Base-by-base conservation (phyloP, 2,329 filamentous ascomycete species). In the Cryoendolithus antarcticus region DNA sequence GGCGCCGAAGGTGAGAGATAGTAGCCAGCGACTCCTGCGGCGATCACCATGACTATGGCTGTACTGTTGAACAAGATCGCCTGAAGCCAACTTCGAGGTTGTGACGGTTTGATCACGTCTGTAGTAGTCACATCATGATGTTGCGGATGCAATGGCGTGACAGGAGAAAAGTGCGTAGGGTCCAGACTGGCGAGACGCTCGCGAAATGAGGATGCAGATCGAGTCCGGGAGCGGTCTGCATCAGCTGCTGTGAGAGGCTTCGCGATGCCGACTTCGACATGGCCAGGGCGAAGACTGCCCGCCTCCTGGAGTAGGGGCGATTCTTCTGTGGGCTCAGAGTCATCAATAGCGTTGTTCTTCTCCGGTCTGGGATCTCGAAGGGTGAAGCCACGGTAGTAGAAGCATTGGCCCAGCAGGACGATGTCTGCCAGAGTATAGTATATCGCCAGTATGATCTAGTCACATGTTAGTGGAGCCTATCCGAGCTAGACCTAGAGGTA, bases 401-500 rank as follows among this genome's bases (percentile, higher is more conserved):
- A 93, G 62, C 85, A 93, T 63, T 98, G 91, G 1, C 69, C 72
- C 0, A 96, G 67, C 1, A 98, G 70, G 2, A 96, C 86, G 32
- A 95, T 74, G 56, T 96, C 89, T 44, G 86, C 86, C 30, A 93
- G 71, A 9, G 88, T 93, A 59, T 96, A 94, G 61, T 94, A 94
- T 10, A 94, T 74, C 9, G 88, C 88, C n/a, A 95, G 69, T 38
- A 94, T 93, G 45, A 85, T 80, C 76, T 79, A 31, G 9, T 24
- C 24, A 7, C 4, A 33, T 13, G 30, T 48, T 3, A 48, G 38
- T 8, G 7, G 13, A 3, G 7, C 19, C 11, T 4, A 24, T 9
- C 21, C 9, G 10, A 21, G 21, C 8, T 9, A 12, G n/a, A 7
- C 4, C 12, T 5, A 27, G 10, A 5, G 24, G 4, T 24, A n/a